Conservation (phyloP, 805 yeast genomes). For the Candida loeiensis region DNA sequence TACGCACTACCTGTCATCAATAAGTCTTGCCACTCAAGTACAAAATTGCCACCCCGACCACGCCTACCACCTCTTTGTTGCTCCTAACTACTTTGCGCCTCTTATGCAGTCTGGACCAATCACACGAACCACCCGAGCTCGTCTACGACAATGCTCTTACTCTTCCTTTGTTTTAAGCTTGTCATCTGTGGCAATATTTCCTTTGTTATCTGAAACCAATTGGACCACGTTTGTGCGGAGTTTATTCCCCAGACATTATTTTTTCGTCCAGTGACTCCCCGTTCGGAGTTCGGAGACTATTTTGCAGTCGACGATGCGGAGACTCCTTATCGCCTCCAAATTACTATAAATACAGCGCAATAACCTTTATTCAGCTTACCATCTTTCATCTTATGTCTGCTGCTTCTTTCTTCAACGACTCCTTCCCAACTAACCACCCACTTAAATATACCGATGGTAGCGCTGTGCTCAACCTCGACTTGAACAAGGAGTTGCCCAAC, state of each 20-base stretch:
- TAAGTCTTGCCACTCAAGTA: too few relatives aligned
- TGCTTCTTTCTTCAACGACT: slow-evolving; percentile 17
- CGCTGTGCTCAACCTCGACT: slow-evolving; percentile 26
- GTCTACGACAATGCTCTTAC: too few relatives aligned
- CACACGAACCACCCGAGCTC: too few relatives aligned
- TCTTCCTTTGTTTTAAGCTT: background rate
- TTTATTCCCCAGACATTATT: slow-evolving; percentile 5
- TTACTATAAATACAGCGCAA: background rate
- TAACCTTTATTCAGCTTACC: background rate
- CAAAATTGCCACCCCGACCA: too few relatives aligned
- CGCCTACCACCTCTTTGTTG: too few relatives aligned
- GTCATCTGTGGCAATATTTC: too few relatives aligned
- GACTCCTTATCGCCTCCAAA: background rate
- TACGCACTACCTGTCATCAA: too few relatives aligned
- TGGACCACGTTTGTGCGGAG: slow-evolving; percentile 5
- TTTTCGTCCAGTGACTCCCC: slow-evolving; percentile 6
- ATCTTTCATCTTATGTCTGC: background rate
- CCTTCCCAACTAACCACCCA: slow-evolving; percentile 17
- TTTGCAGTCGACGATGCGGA: slow-evolving; percentile 4
- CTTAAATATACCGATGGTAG: slow-evolving; percentile 8
- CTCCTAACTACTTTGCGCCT: too few relatives aligned
- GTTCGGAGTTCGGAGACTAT: slow-evolving; percentile 7
- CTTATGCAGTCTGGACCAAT: too few relatives aligned
- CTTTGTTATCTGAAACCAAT: background rate
- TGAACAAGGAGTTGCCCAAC: slow-evolving; percentile 22